Conservation (phyloP, 306 rosid species). For the Astragalus glycyphyllos region DNA sequence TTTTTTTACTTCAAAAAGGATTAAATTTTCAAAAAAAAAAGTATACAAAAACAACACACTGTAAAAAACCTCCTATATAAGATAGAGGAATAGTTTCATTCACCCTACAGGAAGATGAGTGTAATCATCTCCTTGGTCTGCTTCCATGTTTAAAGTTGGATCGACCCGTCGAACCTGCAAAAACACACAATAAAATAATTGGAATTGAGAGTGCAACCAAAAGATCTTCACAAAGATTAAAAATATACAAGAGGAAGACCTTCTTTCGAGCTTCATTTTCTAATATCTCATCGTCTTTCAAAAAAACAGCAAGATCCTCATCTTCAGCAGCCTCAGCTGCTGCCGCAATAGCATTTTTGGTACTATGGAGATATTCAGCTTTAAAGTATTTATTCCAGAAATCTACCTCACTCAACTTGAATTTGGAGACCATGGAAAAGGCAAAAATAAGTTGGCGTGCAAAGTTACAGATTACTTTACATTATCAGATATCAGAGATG, state of each 20-base stretch:
- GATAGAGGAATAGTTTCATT: constrained; percentile 47
- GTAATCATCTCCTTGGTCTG: constrained; percentile 97
- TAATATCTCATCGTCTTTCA: constrained; percentile 88
- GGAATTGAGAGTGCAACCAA: constrained; percentile 38
- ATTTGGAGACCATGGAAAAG: constrained; percentile 39
- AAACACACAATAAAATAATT: constrained; percentile 26
- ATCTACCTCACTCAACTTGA: constrained; percentile 88
- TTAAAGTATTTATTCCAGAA: constrained; percentile 94
- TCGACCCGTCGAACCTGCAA: constrained; percentile 85
- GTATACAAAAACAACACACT: background rate
- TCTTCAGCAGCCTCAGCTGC: constrained; percentile 99
- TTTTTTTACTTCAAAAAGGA: background rate
- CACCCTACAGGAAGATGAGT: constrained; percentile 91
- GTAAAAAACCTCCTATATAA: constrained; percentile 36
- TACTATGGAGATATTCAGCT: constrained; percentile 92
- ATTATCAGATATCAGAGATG: constrained; percentile 26
- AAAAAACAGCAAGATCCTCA: constrained; percentile 90
- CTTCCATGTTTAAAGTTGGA: constrained; percentile 98
- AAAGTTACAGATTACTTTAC: constrained; percentile 28
- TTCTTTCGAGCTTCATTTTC: constrained; percentile 82
- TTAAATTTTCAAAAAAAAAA: background rate
- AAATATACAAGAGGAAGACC: constrained; percentile 53
- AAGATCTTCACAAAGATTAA: constrained; percentile 29
- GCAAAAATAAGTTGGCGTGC: constrained; percentile 22
- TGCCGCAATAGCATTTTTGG: constrained; percentile 79